Evolutionary conservation across 1,284 basidiomycete species (phyloP).

Genomic region (Ceratobasidium papillatum): DNA sequence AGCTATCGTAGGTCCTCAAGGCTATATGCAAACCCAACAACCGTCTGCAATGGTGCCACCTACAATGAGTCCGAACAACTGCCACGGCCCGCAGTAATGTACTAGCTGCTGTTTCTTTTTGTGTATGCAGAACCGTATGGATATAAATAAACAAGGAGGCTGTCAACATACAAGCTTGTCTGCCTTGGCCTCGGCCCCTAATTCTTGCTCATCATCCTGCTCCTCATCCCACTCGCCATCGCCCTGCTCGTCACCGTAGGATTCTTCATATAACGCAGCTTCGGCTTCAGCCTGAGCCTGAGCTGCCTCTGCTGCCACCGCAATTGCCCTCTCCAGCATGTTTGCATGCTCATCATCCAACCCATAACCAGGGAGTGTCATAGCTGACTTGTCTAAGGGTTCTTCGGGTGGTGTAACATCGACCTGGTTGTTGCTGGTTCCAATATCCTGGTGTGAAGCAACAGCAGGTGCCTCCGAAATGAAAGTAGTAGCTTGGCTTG

Average conservation of each 20-base stretch:
- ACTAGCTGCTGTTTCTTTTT: not conserved
- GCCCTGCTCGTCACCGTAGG: constrained; percentile 25
- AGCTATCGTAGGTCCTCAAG: not conserved
- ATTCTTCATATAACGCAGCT: constrained; percentile 40
- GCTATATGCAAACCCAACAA: not conserved
- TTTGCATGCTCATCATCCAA: constrained; percentile 43
- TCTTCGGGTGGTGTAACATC: not conserved
- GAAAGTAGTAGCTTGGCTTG: not conserved
- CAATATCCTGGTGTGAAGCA: not conserved
- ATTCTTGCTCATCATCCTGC: not conserved
- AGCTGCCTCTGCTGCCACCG: constrained; percentile 43
- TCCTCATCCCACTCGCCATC: constrained; percentile 35
- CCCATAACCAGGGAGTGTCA: constrained; percentile 36
- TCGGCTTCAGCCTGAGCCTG: constrained; percentile 44
- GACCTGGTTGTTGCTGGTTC: not conserved
- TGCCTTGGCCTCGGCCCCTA: not conserved
- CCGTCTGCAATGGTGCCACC: constrained; percentile 7
- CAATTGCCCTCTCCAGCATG: constrained; percentile 43
- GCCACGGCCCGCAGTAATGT: not conserved
- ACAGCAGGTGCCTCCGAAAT: not conserved
- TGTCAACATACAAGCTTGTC: constrained; percentile 16
- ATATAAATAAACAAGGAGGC: not conserved
- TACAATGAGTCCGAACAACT: constrained; percentile 2
- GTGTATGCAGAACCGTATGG: not conserved
- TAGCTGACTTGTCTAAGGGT: constrained; percentile 2